Evolutionary conservation across 441 rosid genomes (phyloP), one percentile per base, ranked within the genome.

Genomic region (Euphorbia corollata): DNA sequence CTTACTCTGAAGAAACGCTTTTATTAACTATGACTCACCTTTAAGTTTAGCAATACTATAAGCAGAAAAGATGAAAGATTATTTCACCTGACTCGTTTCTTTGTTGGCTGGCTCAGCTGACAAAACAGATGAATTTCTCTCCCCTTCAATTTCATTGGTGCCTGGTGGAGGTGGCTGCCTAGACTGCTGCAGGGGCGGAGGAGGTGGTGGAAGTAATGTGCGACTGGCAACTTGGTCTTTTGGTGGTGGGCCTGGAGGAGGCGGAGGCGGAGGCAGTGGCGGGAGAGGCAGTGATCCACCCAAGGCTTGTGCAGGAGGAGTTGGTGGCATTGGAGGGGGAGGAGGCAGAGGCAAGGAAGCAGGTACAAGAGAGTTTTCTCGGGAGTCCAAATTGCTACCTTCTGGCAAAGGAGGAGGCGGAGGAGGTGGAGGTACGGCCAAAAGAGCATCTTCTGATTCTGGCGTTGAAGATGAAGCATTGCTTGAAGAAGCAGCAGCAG

Each of bases 301-400:
- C 67, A 80, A 57, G 73, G 68, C 77, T 63, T 81, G 65, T 19
- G 64, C 68, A 36, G 41, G 41, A 36, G 41, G 41, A 64, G 68
- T 81, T 70, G 93, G 88, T 12, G 97, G 98, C 87, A 87, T 61
- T 8, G 92, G 97, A 73, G 87, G 92, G 27, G 91, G 97, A 66
- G 92, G 97, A 43, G 94, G 97, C 61, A 84, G 75, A 22, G 92
- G 87, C 80, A 89, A 83, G 56, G 90, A 85, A 61, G 76, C 73
- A 27, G 89, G 74, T 41, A 74, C 54, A 48, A 58, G 76, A 69
- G 83, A 61, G 71, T 65, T 72, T 73, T 82, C 91, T 8, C 66
- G 84, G 48, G 84, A 73, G 41, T 56, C 81, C 51, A 60, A 27
- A 20, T 55, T 63, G 71, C 58, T 74, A 59, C 75, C 71, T 64